A percentile compares a stretch with the other conserved stretches of the same genome.
Conservation (phyloP, 306 rosid genomes). For the Elaeagnus macrophylla region DNA sequence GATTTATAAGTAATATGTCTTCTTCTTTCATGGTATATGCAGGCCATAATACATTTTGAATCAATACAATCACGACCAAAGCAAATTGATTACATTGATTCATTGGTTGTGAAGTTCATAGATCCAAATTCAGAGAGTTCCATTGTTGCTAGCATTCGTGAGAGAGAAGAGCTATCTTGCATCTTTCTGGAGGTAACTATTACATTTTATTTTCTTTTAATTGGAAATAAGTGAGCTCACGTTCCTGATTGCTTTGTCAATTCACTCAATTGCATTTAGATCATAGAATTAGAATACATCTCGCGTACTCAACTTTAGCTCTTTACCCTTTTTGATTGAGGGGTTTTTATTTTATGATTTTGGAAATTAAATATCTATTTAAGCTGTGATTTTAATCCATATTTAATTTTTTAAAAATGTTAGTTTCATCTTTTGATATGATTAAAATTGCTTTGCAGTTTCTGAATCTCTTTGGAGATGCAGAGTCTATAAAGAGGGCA, state of each 20-base stretch:
- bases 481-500: conserved; percentile 71
- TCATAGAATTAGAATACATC: no score
- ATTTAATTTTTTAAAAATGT: neutral
- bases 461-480: conserved; percentile 86
- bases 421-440: conserved; percentile 7
- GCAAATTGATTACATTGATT: conserved; percentile 61
- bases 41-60: conserved; percentile 91
- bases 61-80: conserved; percentile 67
- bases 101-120: conserved; percentile 64
- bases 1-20: neutral
- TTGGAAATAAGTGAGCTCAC: neutral
- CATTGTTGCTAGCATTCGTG: conserved; percentile 43
- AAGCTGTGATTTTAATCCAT: neutral
- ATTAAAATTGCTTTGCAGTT: conserved; percentile 49
- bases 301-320: no score
- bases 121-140: conserved; percentile 56
- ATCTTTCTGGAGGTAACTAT: conserved; percentile 73
- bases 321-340: no score
- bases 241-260: neutral
- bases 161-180: conserved; percentile 84
- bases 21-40: conserved; percentile 22
- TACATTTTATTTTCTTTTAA: neutral
- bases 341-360: neutral
- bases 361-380: neutral
- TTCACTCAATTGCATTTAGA: neutral